Base-by-base conservation (phyloP, 2,329 filamentous ascomycete genomes). In the Colletotrichum nymphaeae region DNA sequence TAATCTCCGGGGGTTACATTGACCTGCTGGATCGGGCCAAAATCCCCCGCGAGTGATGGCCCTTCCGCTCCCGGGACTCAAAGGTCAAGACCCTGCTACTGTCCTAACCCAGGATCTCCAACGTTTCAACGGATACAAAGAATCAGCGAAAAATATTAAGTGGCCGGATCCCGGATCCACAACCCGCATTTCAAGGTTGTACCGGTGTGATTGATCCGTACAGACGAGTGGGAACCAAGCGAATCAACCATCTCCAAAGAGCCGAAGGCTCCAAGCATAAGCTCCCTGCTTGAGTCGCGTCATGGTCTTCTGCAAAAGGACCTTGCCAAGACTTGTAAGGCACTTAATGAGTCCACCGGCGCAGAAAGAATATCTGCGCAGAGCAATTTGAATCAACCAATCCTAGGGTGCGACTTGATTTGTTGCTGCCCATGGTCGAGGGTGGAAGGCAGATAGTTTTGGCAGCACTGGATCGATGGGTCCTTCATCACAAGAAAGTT, bases 21-120 rank as follows among this genome's bases (percentile, higher is more conserved):
- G 60, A 69, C 67, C 60, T 65, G 67, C 67, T 53, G 35, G 30
- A 58, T 69, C 52, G 9, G 60, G 67, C n/a, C 35, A 57, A 22
- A 28, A 14, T 49, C 16, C 53, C 60, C 67, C 67, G 53, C 67
- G 64, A 19, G n/a, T 16, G 4, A 35, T 35, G 60, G 67, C 55
- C 59, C 52, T 46, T 24, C n/a, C 67, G 52, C 60, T 35, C 32
- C n/a, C 56, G 28, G 16, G 57, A 37, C 57, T 53, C 26, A 19
- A 42, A 42, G 37, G 37, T 16, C 37, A 42, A 42, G 16, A 19
- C 37, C 37, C 7, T 42, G 37, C 37, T 42, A 12, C 16, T 19
- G 37, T 19, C 37, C 37, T 7, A 16, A 42, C 14, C 37, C 37
- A 19, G 37, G 37, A 42, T 42, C 16, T 42, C 37, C 2, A 42